Conservation (phyloP, 1,284 basidiomycete genomes). For the Ceratobasidium sp. region DNA sequence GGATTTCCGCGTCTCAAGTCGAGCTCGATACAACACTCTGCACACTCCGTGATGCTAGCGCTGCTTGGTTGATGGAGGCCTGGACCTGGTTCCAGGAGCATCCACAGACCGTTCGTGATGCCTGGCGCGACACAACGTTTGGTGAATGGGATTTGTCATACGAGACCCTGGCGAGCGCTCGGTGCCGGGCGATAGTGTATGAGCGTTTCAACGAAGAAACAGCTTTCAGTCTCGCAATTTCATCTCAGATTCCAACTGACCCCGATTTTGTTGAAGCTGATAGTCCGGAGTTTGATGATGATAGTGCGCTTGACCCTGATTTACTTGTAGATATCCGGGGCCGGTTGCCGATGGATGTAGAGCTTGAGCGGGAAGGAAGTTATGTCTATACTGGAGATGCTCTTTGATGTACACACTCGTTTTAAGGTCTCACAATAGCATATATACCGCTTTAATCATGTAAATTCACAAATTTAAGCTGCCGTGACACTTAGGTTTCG, state of each 20-base stretch:
- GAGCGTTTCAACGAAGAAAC: neutral
- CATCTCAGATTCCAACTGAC: neutral
- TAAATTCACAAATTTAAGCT: too few species aligned
- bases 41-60: neutral
- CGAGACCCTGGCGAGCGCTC: neutral
- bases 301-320: neutral
- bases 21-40: neutral
- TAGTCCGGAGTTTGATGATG: neutral
- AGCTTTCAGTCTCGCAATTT: neutral
- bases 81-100: slow-evolving; percentile 2
- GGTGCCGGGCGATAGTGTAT: neutral
- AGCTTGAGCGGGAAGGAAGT: slow-evolving; percentile 1
- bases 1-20: neutral
- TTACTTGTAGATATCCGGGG: neutral
- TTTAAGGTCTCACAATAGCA: too few species aligned
- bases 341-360: too few species aligned
- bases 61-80: neutral
- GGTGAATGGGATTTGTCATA: slow-evolving; percentile 21
- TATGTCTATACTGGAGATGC: too few species aligned
- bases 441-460: too few species aligned
- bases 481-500: neutral
- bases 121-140: slow-evolving; percentile 3
- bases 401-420: too few species aligned
- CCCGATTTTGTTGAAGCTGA: neutral
- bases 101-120: neutral